A percentile compares a stretch with the other conserved stretches of the same genome.
These are phyloP conservation scores for Daedalea quercina DNA, from an alignment of 768 basidiomycete genomes.

Conservation along the genomic window DNA sequence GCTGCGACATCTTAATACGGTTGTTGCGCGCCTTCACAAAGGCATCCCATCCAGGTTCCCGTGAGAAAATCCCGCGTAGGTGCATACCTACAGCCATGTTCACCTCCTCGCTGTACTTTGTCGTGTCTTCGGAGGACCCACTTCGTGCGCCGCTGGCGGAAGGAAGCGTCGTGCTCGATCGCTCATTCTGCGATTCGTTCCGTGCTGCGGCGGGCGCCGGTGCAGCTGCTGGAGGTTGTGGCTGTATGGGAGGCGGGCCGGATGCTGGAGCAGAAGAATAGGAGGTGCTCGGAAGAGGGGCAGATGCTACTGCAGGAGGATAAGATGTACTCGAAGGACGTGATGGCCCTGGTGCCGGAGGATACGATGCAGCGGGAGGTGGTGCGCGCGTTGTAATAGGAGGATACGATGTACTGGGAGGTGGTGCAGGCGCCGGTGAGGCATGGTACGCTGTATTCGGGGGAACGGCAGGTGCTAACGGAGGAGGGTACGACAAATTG, in stretches of 20 bases:
- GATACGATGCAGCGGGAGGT: background rate
- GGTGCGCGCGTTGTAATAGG: background rate
- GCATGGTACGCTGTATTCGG: background rate
- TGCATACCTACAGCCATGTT: constrained; percentile 36
- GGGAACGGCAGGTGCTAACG: background rate
- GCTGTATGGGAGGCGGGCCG: background rate
- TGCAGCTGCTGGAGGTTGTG: background rate
- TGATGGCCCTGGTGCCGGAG: too few species aligned
- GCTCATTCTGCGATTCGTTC: background rate
- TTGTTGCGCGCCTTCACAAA: constrained; percentile 39
- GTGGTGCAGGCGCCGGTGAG: background rate
- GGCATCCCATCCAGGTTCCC: constrained; percentile 37
- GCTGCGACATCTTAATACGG: constrained; percentile 12
- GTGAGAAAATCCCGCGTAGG: constrained; percentile 36
- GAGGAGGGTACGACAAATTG: too few species aligned
- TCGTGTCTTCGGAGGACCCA: too few species aligned
- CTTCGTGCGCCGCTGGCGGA: background rate
- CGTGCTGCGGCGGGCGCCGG: background rate
- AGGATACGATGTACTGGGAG: background rate
- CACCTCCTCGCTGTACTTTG: background rate
- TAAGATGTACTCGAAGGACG: too few species aligned
- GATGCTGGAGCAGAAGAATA: background rate
- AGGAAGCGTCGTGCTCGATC: background rate
- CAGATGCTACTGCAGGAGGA: background rate
- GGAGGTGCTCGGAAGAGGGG: background rate